Conservation (phyloP, 1,284 basidiomycete genomes). For the Cryptococcus depauperatus region DNA sequence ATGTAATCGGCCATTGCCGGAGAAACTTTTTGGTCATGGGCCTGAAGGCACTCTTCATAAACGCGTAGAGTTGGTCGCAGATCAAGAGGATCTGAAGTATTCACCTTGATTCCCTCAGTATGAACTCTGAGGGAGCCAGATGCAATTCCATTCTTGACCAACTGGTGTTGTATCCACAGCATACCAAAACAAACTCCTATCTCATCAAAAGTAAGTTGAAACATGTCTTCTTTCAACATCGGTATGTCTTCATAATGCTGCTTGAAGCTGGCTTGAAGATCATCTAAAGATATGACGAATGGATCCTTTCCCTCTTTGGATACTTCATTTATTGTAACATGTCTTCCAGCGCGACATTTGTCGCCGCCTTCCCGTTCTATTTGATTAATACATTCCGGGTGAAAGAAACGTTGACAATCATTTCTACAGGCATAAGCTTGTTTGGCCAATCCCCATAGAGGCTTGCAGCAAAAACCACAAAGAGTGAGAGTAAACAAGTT, state of each 20-base stretch:
- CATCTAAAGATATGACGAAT: conserved; percentile 49
- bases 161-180: conserved; percentile 59
- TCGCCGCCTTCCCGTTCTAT: conserved; percentile 41
- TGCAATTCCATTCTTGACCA: conserved; percentile 58
- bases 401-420: conserved; percentile 56
- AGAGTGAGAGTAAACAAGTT: conserved; percentile 64
- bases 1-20: conserved; percentile 21
- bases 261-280: conserved; percentile 53
- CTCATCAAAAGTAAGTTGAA: conserved; percentile 56
- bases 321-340: conserved; percentile 25
- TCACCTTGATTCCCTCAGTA: conserved; percentile 29
- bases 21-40: conserved; percentile 13
- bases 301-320: conserved; percentile 34
- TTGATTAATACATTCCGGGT: conserved; percentile 51
- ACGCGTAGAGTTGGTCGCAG: conserved; percentile 52
- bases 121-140: conserved; percentile 52
- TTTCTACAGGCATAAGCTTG: conserved; percentile 59
- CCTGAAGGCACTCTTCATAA: conserved; percentile 51
- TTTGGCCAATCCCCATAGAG: conserved; percentile 60
- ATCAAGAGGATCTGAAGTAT: conserved; percentile 51
- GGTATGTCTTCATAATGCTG: conserved; percentile 50
- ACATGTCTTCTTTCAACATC: conserved; percentile 48
- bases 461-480: conserved; percentile 58
- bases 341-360: conserved; percentile 40
- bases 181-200: conserved; percentile 54